Evolutionary conservation across 495 filamentous ascomycete genomes (phyloP).

Genomic region (Tuber indicum): DNA sequence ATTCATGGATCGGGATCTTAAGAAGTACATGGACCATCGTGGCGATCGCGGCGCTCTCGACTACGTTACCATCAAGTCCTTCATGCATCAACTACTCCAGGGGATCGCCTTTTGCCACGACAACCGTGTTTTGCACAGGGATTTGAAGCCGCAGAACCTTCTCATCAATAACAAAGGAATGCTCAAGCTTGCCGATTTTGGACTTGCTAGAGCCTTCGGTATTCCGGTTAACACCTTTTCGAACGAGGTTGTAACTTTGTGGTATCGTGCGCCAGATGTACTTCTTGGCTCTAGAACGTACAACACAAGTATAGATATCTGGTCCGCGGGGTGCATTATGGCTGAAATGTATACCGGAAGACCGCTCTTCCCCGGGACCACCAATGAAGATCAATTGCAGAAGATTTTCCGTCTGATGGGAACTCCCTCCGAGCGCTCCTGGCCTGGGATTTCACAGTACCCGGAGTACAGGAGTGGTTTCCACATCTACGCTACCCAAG

Average conservation of each 20-base stretch:
- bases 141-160: conserved; percentile 91
- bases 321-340: conserved; percentile 97
- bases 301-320: conserved; percentile 97
- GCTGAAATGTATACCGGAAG: conserved; percentile 95
- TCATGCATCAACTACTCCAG: conserved; percentile 91
- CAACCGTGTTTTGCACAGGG: conserved; percentile 90
- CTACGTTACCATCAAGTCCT: conserved; percentile 83
- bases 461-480: conserved; percentile 92
- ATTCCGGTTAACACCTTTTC: conserved; percentile 98
- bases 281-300: conserved; percentile 85
- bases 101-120: conserved; percentile 96
- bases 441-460: conserved; percentile 83
- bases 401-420: conserved; percentile 98
- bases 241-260: conserved; percentile 93
- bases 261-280: conserved; percentile 93
- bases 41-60: conserved; percentile 77
- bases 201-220: conserved; percentile 84
- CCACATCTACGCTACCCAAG: conserved; percentile 92
- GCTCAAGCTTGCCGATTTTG: conserved; percentile 92
- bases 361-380: conserved; percentile 88
- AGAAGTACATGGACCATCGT: conserved; percentile 96
- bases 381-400: conserved; percentile 89
- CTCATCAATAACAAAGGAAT: conserved; percentile 88
- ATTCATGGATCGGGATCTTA: conserved; percentile 97
- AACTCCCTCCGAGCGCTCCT: conserved; percentile 82